Base-by-base conservation (phyloP, 1,284 basidiomycete genomes). In the Ceratobasidium sp. region DNA sequence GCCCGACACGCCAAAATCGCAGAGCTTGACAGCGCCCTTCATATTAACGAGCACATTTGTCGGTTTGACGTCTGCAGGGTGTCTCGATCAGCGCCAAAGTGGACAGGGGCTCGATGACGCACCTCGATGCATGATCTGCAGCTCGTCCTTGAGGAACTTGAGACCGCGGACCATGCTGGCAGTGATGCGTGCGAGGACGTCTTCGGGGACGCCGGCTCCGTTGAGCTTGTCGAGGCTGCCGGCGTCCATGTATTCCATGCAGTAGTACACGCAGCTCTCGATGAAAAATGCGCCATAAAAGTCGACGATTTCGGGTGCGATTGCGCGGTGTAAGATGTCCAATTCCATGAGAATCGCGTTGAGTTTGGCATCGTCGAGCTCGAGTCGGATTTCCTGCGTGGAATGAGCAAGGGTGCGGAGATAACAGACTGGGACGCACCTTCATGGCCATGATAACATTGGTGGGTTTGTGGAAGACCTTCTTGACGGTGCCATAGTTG, bases 241-340 rank as follows among this genome's bases (percentile, higher is more conserved):
- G 1, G 94, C 95, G 80, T 99, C 96, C 97, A 99, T 98, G 83
- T 92, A 95, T 85, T 99, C 97, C 96, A 99, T 98, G 84, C 97
- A 98, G 83, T 98, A 98, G 83, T 98, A 98, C 46, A 99, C 97
- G 82, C 94, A 99, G 29, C 92, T 94, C 82, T 99, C 97, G 82
- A 98, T 96, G 82, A 98, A 98, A 85, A 99, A 99, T 1, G 97
- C 97, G 56, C 97, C 97, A 82, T 98, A 98, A 79, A 99, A 99
- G 79, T 98, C 97, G 80, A 99, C 94, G 78, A 99, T 98, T 81
- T 95, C 91, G 6, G 92, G 92, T 14, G 93, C 90, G 31, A 92
- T 88, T 2, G 96, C 97, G 39, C 96, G 92, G 83, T 99, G 97
- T 31, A 99, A 88, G 78, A 99, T 94, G 81, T 99, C 96, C 69